phyloP scores from a whole-genome alignment of 2,329 filamentous ascomycete genomes.

The Aspergillus bombycis region DNA sequence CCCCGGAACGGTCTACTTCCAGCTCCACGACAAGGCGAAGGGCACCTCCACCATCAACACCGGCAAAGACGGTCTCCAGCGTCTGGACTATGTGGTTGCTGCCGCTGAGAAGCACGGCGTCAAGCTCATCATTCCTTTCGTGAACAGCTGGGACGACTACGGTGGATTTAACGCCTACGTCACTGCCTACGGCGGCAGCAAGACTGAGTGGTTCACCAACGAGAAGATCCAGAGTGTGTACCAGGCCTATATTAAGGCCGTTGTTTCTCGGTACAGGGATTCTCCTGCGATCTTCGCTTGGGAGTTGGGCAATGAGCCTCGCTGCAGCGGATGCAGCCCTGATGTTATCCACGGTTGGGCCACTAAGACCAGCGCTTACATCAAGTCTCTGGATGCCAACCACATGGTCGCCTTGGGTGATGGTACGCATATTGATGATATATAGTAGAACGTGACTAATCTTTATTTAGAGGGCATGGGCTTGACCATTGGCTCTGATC shows the following conservation, averaged over 20 bases:
- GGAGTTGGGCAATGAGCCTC: conserved; percentile 21
- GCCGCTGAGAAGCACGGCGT: conserved; percentile 16
- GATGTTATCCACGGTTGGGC: conserved; percentile 18
- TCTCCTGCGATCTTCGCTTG: conserved; percentile 18
- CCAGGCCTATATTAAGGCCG: conserved; percentile 19
- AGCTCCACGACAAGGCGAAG: conserved; percentile 14
- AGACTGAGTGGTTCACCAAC: conserved; percentile 17
- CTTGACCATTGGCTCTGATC: conserved; percentile 18
- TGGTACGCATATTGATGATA: neutral
- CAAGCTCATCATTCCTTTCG: conserved; percentile 18
- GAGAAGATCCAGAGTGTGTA: conserved; percentile 15
- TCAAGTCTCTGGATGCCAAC: conserved; percentile 18
- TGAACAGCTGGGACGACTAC: conserved; percentile 22
- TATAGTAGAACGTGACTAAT: neutral
- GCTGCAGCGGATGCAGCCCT: conserved; percentile 16
- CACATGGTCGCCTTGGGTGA: conserved; percentile 21
- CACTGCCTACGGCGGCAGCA: conserved; percentile 13
- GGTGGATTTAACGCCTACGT: conserved; percentile 21
- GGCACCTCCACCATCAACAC: conserved; percentile 16
- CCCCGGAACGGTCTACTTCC: conserved; percentile 17
- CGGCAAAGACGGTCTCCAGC: conserved; percentile 5
- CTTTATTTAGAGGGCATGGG: neutral
- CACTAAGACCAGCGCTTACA: conserved; percentile 19
- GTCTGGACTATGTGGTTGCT: conserved; percentile 20
- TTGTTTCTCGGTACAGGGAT: conserved; percentile 17